phyloP scores from a whole-genome alignment of 1,139 yeast genomes.

The Sugiyamaella castrensis region DNA sequence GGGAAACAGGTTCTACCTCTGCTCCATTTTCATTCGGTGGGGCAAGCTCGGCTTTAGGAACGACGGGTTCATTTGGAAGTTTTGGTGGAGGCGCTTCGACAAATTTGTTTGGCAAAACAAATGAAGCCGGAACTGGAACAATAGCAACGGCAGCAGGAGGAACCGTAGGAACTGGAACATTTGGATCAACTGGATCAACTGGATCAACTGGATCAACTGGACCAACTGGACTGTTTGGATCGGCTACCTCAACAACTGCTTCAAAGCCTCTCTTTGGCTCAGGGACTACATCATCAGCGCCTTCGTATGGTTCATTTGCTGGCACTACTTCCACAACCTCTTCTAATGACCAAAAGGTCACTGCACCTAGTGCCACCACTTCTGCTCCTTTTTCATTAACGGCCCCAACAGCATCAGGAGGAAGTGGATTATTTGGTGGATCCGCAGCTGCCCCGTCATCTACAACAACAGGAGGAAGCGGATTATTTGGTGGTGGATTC shows the following conservation, averaged over 20 bases:
- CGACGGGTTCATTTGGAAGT: neutral
- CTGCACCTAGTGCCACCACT: constrained; percentile 12
- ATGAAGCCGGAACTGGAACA: neutral
- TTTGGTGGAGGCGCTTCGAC: constrained; percentile 2
- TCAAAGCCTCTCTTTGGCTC: neutral
- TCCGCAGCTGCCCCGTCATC: too few relatives aligned
- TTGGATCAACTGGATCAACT: neutral
- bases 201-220: neutral
- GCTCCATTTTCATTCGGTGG: constrained; percentile 10
- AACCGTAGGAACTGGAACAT: too few relatives aligned
- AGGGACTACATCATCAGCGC: neutral
- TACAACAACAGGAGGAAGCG: too few relatives aligned
- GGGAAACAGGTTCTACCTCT: neutral
- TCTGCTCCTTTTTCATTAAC: neutral
- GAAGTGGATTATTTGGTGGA: too few relatives aligned
- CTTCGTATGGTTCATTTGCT: constrained; percentile 16
- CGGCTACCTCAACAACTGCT: neutral
- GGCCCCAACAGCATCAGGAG: too few relatives aligned
- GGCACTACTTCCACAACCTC: constrained; percentile 8
- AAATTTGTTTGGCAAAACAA: neutral
- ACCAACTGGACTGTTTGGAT: neutral
- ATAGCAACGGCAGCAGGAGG: neutral
- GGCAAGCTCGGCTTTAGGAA: constrained; percentile 6
- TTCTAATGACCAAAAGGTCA: neutral
- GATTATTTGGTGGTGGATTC: too few relatives aligned